Conservation (phyloP, 768 basidiomycete genomes). For the Kwoniella newhampshirensis region DNA sequence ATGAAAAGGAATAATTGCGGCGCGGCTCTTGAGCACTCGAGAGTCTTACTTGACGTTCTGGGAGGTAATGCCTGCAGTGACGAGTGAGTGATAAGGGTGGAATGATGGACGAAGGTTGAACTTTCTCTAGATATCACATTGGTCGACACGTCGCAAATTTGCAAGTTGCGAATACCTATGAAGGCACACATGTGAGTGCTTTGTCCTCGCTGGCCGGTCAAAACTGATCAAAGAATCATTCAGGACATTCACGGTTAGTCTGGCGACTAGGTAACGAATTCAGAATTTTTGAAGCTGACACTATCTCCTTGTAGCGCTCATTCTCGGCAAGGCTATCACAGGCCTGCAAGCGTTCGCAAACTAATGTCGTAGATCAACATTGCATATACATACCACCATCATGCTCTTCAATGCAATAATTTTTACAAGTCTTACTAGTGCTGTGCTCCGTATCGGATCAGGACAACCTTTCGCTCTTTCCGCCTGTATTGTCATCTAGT, state of each 20-base stretch:
- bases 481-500: slow-evolving; percentile 4
- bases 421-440: background rate
- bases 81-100: slow-evolving; percentile 63
- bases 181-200: slow-evolving; percentile 60
- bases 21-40: slow-evolving; percentile 79
- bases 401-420: background rate
- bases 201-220: background rate
- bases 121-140: slow-evolving; percentile 72
- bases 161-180: slow-evolving; percentile 95
- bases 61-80: slow-evolving; percentile 93
- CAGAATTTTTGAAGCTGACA: slow-evolving; percentile 63
- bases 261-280: background rate
- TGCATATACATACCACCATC: background rate
- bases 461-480: background rate
- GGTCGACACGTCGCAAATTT: slow-evolving; percentile 92
- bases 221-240: slow-evolving; percentile 61
- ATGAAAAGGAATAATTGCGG: slow-evolving; percentile 95
- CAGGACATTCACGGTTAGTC: slow-evolving; percentile 50
- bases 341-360: slow-evolving; percentile 73
- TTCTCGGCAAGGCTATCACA: slow-evolving; percentile 90
- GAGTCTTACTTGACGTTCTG: slow-evolving; percentile 80
- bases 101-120: background rate
- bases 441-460: background rate
- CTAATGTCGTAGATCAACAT: background rate
- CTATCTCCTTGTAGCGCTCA: slow-evolving; percentile 62